phyloP scores from a whole-genome alignment of 2,329 filamentous ascomycete genomes.

The Orbilia ellipsospora region DNA sequence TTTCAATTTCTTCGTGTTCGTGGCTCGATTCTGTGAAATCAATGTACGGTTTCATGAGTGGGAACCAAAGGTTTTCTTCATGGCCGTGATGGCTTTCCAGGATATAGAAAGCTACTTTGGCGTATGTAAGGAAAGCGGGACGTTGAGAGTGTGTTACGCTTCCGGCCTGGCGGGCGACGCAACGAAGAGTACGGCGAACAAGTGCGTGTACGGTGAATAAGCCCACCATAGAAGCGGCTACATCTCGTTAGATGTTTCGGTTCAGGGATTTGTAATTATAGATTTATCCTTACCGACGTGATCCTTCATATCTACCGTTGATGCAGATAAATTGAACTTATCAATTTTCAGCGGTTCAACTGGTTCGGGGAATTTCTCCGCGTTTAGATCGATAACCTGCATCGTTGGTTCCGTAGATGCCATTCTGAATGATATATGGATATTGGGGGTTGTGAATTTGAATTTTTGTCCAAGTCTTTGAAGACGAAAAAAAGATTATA shows the following conservation, averaged over 20 bases:
- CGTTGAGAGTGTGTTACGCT: slow-evolving; percentile 41
- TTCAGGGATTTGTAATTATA: not conserved
- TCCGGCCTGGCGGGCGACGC: slow-evolving; percentile 49
- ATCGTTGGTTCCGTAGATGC: slow-evolving; percentile 15
- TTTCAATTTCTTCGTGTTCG: slow-evolving; percentile 56
- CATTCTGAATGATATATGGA: slow-evolving; percentile 23
- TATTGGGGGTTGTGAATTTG: not conserved
- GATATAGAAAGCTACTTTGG: slow-evolving; percentile 37
- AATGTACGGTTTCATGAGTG: slow-evolving; percentile 51
- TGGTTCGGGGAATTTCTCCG: slow-evolving; percentile 55
- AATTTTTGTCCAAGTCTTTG: not conserved
- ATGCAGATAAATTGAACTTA: slow-evolving; percentile 43
- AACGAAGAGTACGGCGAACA: slow-evolving; percentile 53
- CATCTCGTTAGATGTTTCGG: slow-evolving; percentile 4
- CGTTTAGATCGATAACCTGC: slow-evolving; percentile 54
- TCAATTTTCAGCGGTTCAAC: slow-evolving; percentile 52
- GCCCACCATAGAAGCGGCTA: slow-evolving; percentile 24
- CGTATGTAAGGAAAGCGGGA: slow-evolving; percentile 50
- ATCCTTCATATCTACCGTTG: slow-evolving; percentile 55
- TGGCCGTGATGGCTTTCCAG: slow-evolving; percentile 53
- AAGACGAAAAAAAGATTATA: not conserved
- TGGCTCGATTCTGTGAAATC: slow-evolving; percentile 55
- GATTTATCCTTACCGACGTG: slow-evolving; percentile 29
- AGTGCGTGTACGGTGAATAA: slow-evolving; percentile 50
- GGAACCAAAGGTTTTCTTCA: slow-evolving; percentile 55